Percentiles rank a stretch among this genome's conserved stretches.
Evolutionary conservation across 495 filamentous ascomycete genomes (phyloP).

Genomic region (Penicillium cinerascens): DNA sequence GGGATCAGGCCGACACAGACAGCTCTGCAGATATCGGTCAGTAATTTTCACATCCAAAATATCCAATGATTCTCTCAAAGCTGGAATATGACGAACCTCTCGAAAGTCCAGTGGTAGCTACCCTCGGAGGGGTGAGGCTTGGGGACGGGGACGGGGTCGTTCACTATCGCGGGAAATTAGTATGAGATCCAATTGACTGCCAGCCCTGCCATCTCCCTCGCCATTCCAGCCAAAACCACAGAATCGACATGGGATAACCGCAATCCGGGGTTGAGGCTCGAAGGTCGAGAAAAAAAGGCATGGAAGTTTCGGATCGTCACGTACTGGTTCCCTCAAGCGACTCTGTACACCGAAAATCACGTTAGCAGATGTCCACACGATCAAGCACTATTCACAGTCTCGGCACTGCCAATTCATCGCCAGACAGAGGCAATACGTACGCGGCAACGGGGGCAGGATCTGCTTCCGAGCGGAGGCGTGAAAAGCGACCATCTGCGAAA

Average conservation of each 20-base stretch:
- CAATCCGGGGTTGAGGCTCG: slow-evolving; percentile 1
- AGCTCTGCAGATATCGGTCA: slow-evolving; percentile 42
- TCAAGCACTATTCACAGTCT: not conserved
- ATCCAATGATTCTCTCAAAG: not conserved
- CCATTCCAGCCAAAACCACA: not conserved
- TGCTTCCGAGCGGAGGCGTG: slow-evolving; percentile 63
- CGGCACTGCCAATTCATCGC: not conserved
- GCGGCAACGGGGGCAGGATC: slow-evolving; percentile 66
- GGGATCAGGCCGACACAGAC: slow-evolving; percentile 77
- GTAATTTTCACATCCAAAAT: not conserved
- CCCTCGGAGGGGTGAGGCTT: slow-evolving; percentile 69
- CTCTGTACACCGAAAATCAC: slow-evolving; percentile 50
- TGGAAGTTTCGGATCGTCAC: slow-evolving; percentile 13
- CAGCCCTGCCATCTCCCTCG: not conserved
- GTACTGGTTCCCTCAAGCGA: slow-evolving; percentile 74
- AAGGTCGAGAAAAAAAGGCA: slow-evolving; percentile 3
- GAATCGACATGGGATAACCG: not conserved
- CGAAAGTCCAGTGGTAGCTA: slow-evolving; percentile 97
- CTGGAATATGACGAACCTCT: slow-evolving; percentile 55
- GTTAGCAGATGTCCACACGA: slow-evolving; percentile 18
- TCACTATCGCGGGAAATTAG: slow-evolving; percentile 51
- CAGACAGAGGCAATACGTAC: slow-evolving; percentile 44
- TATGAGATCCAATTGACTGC: not conserved
- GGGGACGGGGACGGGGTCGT: slow-evolving; percentile 81
- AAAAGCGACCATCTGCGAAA: slow-evolving; percentile 61